Base-by-base conservation (phyloP, 148 eudicot genomes). In the Polygonum aviculare region DNA sequence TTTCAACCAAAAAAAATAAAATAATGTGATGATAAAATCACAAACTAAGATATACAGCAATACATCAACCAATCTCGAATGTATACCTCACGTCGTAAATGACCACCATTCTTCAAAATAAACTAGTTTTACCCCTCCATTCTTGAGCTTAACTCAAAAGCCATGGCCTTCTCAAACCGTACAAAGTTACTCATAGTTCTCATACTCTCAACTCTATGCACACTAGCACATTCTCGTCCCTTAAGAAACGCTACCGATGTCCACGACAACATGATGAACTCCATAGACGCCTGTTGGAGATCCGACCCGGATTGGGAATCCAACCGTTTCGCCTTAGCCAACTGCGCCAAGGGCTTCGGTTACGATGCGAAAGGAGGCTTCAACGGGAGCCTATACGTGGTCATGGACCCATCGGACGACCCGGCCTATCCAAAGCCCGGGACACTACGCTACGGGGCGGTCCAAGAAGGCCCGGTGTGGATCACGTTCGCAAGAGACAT, bases 281-380 rank as follows among this genome's bases (percentile, higher is more conserved):
- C 79, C 71, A 87, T 89, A 5, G 90, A 89, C 44, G n/a, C 62
- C 0, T 89, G 89, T 63, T 87, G 90, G 93, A 65, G 90, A 4
- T 1, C 70, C 2, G 85, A 89, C 48, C 82, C 87, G 5, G 36
- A 70, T 39, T 89, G 90, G 89, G 60, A 50, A 7, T 40, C 33
- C 16, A 76, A 85, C 63, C 79, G 90, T 51, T 80, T 84, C 5
- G 81, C 78, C 40, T 65, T 89, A 11, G 87, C 89, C 2, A 48
- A 62, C 21, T 87, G 88, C 80, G 84, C 88, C 0, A 75, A 81
- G 16, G 90, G 90, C 4, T 89, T 74, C 54, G 82, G 79, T 2
- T 81, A 84, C 18, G 82, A 84, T 21, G 77, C 82, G 48, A 84
- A 84, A 36, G 47, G 77, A 3, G 90, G 88, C 3, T n/a, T 2